Evolutionary conservation across 192 early-diverging fungal species (phyloP), one percentile per base, ranked within the genome.

Genomic region (Allomyces macrogynus): DNA sequence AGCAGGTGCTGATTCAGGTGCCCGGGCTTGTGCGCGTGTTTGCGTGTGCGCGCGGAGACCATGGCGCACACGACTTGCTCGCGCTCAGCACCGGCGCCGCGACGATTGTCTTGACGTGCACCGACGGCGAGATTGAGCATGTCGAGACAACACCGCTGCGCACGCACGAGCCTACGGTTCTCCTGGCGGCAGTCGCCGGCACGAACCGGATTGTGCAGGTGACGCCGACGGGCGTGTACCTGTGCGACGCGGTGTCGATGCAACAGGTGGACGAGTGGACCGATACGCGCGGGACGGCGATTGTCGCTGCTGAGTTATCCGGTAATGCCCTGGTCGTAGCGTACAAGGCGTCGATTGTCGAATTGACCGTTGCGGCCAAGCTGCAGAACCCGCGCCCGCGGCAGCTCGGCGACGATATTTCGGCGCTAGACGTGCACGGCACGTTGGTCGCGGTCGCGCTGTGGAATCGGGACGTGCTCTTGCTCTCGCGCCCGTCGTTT

Each of bases 381-480:
- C 63, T 79, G 20, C 63, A 4, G 20, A 64, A 61, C 27, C 70
- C 69, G 1, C 74, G 76, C 0, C 70, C 65, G 61, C 81, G 71
- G 27, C 73, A 68, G 62, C 72, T 90, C 40, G 79, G 75, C 18
- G 70, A 83, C 61, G 84, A 90, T 60, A 80, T 93, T 40, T 75
- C 91, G 5, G 91, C 89, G 65, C 68, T 96, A 22, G 80, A 85
- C 67, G 80, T 89, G 44, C 76, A 72, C 61, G 76, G 83, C 1
- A 26, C 71, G 4, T 72, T 77, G 5, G 75, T 83, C 20, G 86
- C 84, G 0, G 84, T 92, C 7, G 91, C 89, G 12, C 68, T 87
- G 24, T 96, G 91, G 91, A 79, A 69, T 22, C 76, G 78, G 40
- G 73, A 78, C 18, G 78, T 77, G 23, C 0, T 18, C 43, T 1